These are phyloP conservation scores for Parathielavia hyrcaniae DNA, from an alignment of 495 filamentous ascomycete species.

Conservation along the genomic window DNA sequence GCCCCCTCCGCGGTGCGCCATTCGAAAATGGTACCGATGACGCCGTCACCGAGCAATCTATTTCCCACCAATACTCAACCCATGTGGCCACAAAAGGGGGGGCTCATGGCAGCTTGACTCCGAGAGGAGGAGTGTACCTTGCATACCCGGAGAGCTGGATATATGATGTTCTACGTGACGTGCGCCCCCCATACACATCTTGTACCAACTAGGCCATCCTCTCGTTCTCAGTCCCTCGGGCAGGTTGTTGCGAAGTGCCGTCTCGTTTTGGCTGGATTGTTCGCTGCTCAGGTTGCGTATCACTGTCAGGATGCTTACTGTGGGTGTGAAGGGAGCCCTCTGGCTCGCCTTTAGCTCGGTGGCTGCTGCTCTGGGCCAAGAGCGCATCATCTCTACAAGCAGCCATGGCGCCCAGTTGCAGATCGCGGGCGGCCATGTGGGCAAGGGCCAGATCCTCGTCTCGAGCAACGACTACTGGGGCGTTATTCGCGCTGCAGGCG, in stretches of 20 bases:
- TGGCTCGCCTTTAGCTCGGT: slow-evolving; percentile 28
- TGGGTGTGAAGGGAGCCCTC: slow-evolving; percentile 22
- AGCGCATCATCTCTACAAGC: slow-evolving; percentile 50
- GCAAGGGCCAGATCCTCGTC: slow-evolving; percentile 46
- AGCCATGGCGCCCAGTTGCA: slow-evolving; percentile 35
- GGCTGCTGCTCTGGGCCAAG: slow-evolving; percentile 48
- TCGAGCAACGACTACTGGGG: slow-evolving; percentile 57
- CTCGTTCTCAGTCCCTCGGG: background rate
- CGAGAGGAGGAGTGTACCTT: slow-evolving; percentile 22
- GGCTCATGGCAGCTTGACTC: slow-evolving; percentile 1
- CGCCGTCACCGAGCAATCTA: slow-evolving; percentile 23
- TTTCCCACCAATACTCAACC: slow-evolving; percentile 26
- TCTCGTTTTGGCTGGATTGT: background rate
- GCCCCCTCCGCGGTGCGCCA: slow-evolving; percentile 17
- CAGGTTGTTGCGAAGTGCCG: slow-evolving; percentile 3
- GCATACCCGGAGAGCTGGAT: slow-evolving; percentile 25
- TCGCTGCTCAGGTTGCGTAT: background rate
- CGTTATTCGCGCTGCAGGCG: slow-evolving; percentile 59
- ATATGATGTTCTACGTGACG: slow-evolving; percentile 20
- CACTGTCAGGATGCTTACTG: slow-evolving; percentile 23
- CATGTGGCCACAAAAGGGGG: background rate
- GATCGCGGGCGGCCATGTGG: slow-evolving; percentile 41
- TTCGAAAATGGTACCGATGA: slow-evolving; percentile 15
- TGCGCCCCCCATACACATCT: slow-evolving; percentile 1
- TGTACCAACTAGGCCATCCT: slow-evolving; percentile 1